Base-by-base conservation (phyloP, 495 filamentous ascomycete species). In the Bryoglossum gracile region DNA sequence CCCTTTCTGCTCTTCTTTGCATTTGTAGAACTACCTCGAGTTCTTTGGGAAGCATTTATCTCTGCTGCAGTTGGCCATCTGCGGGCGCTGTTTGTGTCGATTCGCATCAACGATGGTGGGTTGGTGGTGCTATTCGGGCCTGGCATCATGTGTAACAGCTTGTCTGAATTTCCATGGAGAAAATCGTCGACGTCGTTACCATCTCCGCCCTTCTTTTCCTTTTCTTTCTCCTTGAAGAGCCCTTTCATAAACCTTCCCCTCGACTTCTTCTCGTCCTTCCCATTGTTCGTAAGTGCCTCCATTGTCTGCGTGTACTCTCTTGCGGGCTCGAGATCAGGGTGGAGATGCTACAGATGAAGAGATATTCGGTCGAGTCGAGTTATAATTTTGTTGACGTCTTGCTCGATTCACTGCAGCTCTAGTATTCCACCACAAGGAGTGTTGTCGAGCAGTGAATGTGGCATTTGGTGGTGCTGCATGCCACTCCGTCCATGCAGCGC, bases 1-100 rank as follows among this genome's bases (percentile, higher is more conserved):
- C 80, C 80, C 59, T 86, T 86, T 50, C 70, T 71, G 35, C 70
- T 68, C 42, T 66, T 60, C 24, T 54, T 56, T 22, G 48, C 52
- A 25, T 55, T 58, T 14, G 52, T 37, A 30, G 55, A 56, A 21
- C 54, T 19, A 9, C 46, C 26, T n/a, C 58, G 24, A 17, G 19
- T 25, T 48, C 23, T 51, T 34, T 22, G 24, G 8, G 42, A 22
- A 18, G 39, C 36, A 9, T 51, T 30, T 1, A 62, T 21, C 44
- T 59, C 56, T 14, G 46, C 51, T 16, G 59, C 56, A 0, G 56
- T 43, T 0, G 59, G 59, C 59, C 59, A 62, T 40, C 59, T 50
- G 5, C 54, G 53, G 9, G 59, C 55, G 14, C 14, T 53, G 16
- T 22, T 21, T 2, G 59, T 62, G 47, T 62, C 56, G 21, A 62